These are phyloP conservation scores for Termitomyces sp. DNA, from an alignment of 768 basidiomycete genomes.

Conservation along the genomic window DNA sequence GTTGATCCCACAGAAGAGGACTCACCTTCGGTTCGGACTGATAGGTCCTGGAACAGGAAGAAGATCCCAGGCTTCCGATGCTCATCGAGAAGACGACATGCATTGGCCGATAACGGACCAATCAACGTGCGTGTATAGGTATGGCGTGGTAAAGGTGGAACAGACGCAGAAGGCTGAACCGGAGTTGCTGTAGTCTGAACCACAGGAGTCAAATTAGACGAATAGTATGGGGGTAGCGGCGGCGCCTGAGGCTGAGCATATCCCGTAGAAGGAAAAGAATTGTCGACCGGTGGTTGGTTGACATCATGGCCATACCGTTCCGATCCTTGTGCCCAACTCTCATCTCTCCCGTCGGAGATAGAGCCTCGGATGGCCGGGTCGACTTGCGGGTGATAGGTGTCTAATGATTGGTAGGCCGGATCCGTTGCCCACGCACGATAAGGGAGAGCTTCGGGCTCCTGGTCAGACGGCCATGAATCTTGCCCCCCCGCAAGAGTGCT, in stretches of 20 bases:
- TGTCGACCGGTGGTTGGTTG: slow-evolving; percentile 31
- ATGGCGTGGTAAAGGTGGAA: slow-evolving; percentile 52
- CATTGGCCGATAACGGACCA: slow-evolving; percentile 85
- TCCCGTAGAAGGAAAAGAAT: slow-evolving; percentile 26
- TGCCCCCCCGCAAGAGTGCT: slow-evolving; percentile 16
- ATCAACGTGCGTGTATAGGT: slow-evolving; percentile 87
- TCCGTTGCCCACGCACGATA: slow-evolving; percentile 53
- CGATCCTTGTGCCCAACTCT: slow-evolving; percentile 25
- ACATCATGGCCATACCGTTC: slow-evolving; percentile 27
- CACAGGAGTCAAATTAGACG: slow-evolving; percentile 19
- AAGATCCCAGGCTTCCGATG: slow-evolving; percentile 86
- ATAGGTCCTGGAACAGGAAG: slow-evolving; percentile 94
- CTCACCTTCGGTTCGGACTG: slow-evolving; percentile 87
- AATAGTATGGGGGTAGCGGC: slow-evolving; percentile 25
- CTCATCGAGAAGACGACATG: slow-evolving; percentile 81
- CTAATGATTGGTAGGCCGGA: slow-evolving; percentile 33
- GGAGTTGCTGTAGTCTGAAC: slow-evolving; percentile 11
- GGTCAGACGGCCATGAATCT: slow-evolving; percentile 28
- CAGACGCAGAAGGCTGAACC: slow-evolving; percentile 17
- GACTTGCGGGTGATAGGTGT: slow-evolving; percentile 29
- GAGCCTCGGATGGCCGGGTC: slow-evolving; percentile 41
- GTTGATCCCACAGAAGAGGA: slow-evolving; percentile 9
- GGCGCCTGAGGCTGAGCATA: slow-evolving; percentile 27
- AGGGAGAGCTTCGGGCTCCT: slow-evolving; percentile 34
- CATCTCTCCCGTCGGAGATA: slow-evolving; percentile 39